Percentiles rank a stretch among this genome's conserved stretches.
These are phyloP conservation scores for Glebionis coronaria DNA, from an alignment of 129 eudicot genomes.

Conservation along the genomic window DNA sequence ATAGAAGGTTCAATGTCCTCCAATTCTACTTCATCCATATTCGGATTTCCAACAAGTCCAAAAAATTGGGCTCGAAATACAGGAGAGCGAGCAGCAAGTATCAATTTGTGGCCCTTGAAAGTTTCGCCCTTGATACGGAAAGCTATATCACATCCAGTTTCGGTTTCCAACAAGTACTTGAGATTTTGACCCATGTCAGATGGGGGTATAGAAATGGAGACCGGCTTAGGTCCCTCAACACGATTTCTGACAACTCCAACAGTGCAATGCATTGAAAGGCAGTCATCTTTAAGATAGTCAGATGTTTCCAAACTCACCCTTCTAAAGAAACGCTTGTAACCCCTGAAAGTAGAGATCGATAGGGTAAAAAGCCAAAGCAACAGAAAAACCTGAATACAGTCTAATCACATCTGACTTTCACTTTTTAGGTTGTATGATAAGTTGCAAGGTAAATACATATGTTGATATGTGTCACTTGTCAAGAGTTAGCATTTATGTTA, in stretches of 20 bases:
- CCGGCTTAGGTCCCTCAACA: conserved; percentile 72
- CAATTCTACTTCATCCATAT: conserved; percentile 51
- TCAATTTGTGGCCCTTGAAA: conserved; percentile 79
- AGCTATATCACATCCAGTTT: conserved; percentile 69
- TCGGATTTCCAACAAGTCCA: conserved; percentile 78
- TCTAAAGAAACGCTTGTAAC: conserved; percentile 88
- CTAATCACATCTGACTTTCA: not conserved
- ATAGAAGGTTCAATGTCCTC: conserved; percentile 84
- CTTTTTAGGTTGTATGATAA: not conserved
- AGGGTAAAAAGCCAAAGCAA: not conserved
- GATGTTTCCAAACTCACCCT: conserved; percentile 67
- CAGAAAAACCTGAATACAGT: not conserved
- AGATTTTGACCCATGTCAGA: conserved; percentile 82
- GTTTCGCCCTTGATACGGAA: conserved; percentile 60
- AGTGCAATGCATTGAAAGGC: conserved; percentile 79
- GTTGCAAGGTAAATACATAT: no score
- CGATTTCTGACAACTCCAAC: conserved; percentile 93
- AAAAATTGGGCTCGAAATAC: conserved; percentile 91
- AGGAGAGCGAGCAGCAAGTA: conserved; percentile 94
- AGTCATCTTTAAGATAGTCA: conserved; percentile 71
- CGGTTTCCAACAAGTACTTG: conserved; percentile 57
- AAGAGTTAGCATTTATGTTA: no score
- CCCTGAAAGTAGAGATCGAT: conserved; percentile 46
- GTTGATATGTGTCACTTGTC: no score
- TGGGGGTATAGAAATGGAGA: conserved; percentile 61